Base-by-base conservation (phyloP, 2,329 filamentous ascomycete species). In the Phaeosphaeria sp. region DNA sequence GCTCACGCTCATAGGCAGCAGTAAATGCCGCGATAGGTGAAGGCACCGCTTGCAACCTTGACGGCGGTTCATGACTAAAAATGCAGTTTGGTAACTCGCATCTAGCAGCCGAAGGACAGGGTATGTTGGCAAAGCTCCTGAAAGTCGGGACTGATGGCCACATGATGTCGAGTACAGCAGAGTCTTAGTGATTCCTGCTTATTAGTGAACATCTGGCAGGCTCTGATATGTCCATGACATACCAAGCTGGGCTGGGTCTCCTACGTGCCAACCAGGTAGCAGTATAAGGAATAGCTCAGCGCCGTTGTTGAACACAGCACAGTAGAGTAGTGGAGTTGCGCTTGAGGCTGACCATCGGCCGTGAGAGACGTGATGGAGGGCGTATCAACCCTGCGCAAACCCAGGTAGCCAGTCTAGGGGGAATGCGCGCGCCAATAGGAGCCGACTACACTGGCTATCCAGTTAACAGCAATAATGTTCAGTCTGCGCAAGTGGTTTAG, bases 41-140 rank as follows among this genome's bases (percentile, higher is more conserved):
- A 2, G 27, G 50, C 21, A 46, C 30, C 25, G 43, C 46, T 41
- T 58, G 52, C 36, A 57, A 10, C 41, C 56, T 64, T 36, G 53
- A n/a, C 15, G 67, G 53, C 15, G 67, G 53, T 53, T 81, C 72
- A 72, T 89, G 87, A 13, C 76, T 79, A 73, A 88, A 89, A 20
- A 88, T 82, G 75, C 87, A 89, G 60, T 82, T 81, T 15, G 83
- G 76, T 13, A 88, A 75, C 27, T 73, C 67, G 73, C 87, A 89
- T 18, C 61, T 57, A 23, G 74, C 46, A 52, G 79, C 80, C 60
- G 81, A 77, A 9, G 86, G 86, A 71, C 86, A 89, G 25, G 77
- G 17, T 39, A 70, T 48, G 11, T 60, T 66, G 41, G 61, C 59
- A 54, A 74, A 74, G 49, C 60, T 61, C 30, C 65, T 69, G 58